Base-by-base conservation (phyloP, 1,284 basidiomycete genomes). In the Fomitopsis schrenkii region DNA sequence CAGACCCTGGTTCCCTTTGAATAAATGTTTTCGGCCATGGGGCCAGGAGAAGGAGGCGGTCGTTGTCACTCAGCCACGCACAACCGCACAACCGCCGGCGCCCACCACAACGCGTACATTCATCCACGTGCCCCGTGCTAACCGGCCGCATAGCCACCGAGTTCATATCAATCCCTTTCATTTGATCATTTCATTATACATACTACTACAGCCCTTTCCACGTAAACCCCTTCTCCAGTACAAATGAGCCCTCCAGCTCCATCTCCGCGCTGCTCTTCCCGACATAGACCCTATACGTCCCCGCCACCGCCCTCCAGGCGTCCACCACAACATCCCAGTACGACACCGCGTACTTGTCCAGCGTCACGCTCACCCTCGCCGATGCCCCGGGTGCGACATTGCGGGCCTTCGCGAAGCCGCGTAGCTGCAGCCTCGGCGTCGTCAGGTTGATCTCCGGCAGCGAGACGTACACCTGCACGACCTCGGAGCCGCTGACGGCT, bases 1-100 rank as follows among this genome's bases (percentile, higher is more conserved):
- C 90, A 92, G 70, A 92, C 90, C 69, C 90, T 82, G 66, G 90
- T 92, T 65, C 90, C 90, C 76, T 88, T 92, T 81, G 83, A 88
- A 79, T 92, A 92, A 72, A 92, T 90, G 78, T 91, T 91, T 79
- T 92, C 90, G 75, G 90, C 88, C 90, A 92, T 92, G 64, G 66
- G 52, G 48, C 62, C 60, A 54, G 60, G 58, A 59, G 46, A 56
- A 28, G 35, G 55, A 5, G 19, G 36, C 12, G 48, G 48, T 30
- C 14, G 48, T 33, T 17, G 48, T 50, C 48, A 33, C 28, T 15
- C 42, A 45, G 42, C 42, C 42, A 45, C 42, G 42, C 42, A 19
- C n/a, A 6, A 19, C 22, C 22, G 4, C 42, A 22, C 22, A 22
- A 22, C 22, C 22, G 22, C 42, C n/a, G 22, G 9, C 22, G 7